Base-by-base conservation (phyloP, 2,329 filamentous ascomycete species). In the Cytospora leucostoma region DNA sequence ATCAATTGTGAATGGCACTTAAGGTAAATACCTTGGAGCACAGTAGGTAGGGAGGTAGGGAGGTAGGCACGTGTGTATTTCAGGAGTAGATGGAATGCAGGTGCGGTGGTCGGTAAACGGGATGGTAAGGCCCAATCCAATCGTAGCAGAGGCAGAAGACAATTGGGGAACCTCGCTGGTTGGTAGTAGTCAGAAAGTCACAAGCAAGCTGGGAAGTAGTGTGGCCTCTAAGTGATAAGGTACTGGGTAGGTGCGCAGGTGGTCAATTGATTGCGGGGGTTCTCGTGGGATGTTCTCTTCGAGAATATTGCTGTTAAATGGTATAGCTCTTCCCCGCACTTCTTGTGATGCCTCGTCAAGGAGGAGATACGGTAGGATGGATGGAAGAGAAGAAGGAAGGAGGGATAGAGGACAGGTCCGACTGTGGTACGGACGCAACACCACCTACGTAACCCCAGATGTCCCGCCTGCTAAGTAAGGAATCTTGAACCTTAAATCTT, bases 81-180 rank as follows among this genome's bases (percentile, higher is more conserved):
- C 15, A 40, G 61, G 34, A 21, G 34, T 17, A n/a, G 38, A 37
- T 47, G 19, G 61, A 21, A 54, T 37, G 34, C 38, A 52, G 37
- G 32, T 37, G 49, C 34, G 38, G 56, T 34, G 32, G 27, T 15
- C 38, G 37, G 57, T 60, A 47, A 50, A 33, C n/a, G 33, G 38
- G 55, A 54, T 56, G 35, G 53, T 47, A 19, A 56, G 57, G 53
- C 38, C 64, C 57, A 66, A 58, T 47, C 64, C 57, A 66, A 58
- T 58, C 35, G 64, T 50, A 61, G 62, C 61, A 66, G 57, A 58
- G 55, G 62, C 64, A 61, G 61, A 64, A 64, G 54, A 57, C 54
- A 61, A 59, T 50, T 56, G 44, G 59, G 49, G 51, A 53, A 27
- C 2, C 27, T 47, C 38, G 54, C 55, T 65, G 63, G 63, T 62